phyloP scores from a whole-genome alignment of 2,329 filamentous ascomycete genomes.

The Annulohypoxylon truncatum region DNA sequence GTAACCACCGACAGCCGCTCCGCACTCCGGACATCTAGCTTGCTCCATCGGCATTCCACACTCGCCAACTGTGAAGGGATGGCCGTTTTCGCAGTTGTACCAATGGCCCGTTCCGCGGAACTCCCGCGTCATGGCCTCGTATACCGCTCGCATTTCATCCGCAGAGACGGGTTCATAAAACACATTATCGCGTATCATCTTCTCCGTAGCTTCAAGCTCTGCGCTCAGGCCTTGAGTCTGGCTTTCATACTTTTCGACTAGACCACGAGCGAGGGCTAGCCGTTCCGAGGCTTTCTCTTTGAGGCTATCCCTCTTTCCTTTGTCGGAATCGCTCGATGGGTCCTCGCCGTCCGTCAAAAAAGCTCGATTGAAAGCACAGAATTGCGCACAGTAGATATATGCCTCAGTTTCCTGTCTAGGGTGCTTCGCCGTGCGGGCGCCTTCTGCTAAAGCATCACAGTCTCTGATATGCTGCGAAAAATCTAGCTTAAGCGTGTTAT shows the following conservation, averaged over 20 bases:
- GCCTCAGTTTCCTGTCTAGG: conserved; percentile 62
- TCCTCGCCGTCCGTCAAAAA: conserved; percentile 11
- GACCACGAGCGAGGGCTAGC: conserved; percentile 25
- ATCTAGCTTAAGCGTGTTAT: conserved; percentile 43
- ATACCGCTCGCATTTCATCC: conserved; percentile 63
- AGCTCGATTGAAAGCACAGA: conserved; percentile 57
- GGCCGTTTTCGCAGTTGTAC: conserved; percentile 68
- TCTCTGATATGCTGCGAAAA: conserved; percentile 51
- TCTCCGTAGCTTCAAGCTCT: conserved; percentile 60
- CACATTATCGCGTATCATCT: conserved; percentile 58
- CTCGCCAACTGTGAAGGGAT: conserved; percentile 73
- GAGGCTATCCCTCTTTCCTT: background rate
- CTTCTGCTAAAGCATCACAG: conserved; percentile 55
- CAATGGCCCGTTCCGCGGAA: conserved; percentile 68
- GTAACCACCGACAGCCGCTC: conserved; percentile 65
- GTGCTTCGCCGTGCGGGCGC: conserved; percentile 52
- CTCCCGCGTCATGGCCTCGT: conserved; percentile 60
- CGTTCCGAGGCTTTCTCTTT: conserved; percentile 31
- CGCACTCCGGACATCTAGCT: conserved; percentile 72
- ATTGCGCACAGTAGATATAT: conserved; percentile 61
- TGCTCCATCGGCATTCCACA: conserved; percentile 74
- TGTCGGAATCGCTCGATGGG: background rate
- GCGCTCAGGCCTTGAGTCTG: conserved; percentile 46
- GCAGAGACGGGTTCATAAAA: conserved; percentile 63
- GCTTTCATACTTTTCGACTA: conserved; percentile 18